Evolutionary conservation across 129 eudicot genomes (phyloP), one percentile per base, ranked within the genome.

Genomic region (Centaurea solstitialis): DNA sequence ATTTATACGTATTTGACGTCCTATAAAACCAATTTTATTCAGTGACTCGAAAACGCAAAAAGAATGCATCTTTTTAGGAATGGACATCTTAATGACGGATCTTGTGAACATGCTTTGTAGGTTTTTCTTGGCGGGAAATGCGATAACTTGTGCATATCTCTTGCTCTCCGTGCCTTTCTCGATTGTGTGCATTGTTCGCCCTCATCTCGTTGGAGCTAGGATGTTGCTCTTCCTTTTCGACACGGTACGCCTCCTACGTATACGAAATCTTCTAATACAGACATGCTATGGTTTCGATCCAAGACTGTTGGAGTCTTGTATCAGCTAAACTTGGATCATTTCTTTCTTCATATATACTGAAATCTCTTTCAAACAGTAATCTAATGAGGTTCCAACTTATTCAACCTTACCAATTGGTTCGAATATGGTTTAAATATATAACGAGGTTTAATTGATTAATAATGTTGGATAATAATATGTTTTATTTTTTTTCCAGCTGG

Each of bases 151-250:
- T 61, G 83, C 77, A 4, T 90, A 88, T 81, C 89, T 88, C 8
- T 79, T 87, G 22, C 82, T 88, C 24, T 90, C 94, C 37, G 40
- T 90, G 85, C 94, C 94, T 11, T 88, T 90, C 87, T 90, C 94
- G 39, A 76, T 91, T 4, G 91, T 84, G 9, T 83, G 87, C 65
- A 91, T 91, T 2, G 87, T 87, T 24, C 92, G 96, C 53, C 91
- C 96, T 9, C 88, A 86, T 50, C 67, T 80, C 64, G 18, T 81
- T 0, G 96, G 87, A 72, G 81, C 87, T 18, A 86, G 90, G 83
- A 84, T 88, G 76, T 79, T 92, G 74, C 97, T 92, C 50, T 85
- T 92, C 85, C 81, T 89, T 83, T 70, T 89, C 9, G 97, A 92
- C 83, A 84, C 89, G 22, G 92, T 92, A 87, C 13, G 22, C 41